Evolutionary conservation across 257 asterid genomes (phyloP).

Genomic region (Salvia hispanica): DNA sequence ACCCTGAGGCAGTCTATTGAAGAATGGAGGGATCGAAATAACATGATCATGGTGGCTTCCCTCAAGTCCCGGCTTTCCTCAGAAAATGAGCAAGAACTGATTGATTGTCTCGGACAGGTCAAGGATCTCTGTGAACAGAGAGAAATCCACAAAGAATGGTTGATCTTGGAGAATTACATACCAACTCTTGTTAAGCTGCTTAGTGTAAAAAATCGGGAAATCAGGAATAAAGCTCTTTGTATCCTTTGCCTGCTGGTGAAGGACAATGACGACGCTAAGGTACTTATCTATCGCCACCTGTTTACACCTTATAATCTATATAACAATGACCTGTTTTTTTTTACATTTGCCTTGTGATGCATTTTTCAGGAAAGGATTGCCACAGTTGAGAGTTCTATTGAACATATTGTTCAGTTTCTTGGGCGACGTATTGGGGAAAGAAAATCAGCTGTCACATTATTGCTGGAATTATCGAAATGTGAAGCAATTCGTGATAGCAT

Average conservation of each 20-base stretch:
- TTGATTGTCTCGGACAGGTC: slow-evolving; percentile 45
- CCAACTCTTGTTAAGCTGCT: slow-evolving; percentile 55
- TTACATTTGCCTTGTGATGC: slow-evolving; percentile 23
- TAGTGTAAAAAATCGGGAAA: slow-evolving; percentile 46
- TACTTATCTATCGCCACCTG: slow-evolving; percentile 24
- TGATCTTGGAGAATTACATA: slow-evolving; percentile 60
- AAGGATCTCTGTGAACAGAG: slow-evolving; percentile 58
- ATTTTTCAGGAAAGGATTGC: slow-evolving; percentile 56
- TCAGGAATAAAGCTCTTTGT: slow-evolving; percentile 49
- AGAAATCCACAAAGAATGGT: slow-evolving; percentile 65
- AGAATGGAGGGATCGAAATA: slow-evolving; percentile 73
- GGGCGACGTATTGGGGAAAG: slow-evolving; percentile 59
- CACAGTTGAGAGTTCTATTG: slow-evolving; percentile 46
- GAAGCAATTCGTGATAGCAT: slow-evolving; percentile 47
- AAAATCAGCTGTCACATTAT: slow-evolving; percentile 54
- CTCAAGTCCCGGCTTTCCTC: slow-evolving; percentile 47
- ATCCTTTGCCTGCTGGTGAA: slow-evolving; percentile 56
- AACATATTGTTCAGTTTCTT: slow-evolving; percentile 58
- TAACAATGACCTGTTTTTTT: neutral
- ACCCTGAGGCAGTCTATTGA: slow-evolving; percentile 71
- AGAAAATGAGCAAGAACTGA: slow-evolving; percentile 45
- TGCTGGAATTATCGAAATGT: slow-evolving; percentile 57
- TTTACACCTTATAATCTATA: neutral
- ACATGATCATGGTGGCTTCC: slow-evolving; percentile 56
- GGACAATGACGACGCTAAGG: slow-evolving; percentile 64